A percentile compares a stretch with the other conserved stretches of the same genome.
These are phyloP conservation scores for Colletotrichum gloeosporioides DNA, from an alignment of 2,329 filamentous ascomycete species.

Conservation along the genomic window DNA sequence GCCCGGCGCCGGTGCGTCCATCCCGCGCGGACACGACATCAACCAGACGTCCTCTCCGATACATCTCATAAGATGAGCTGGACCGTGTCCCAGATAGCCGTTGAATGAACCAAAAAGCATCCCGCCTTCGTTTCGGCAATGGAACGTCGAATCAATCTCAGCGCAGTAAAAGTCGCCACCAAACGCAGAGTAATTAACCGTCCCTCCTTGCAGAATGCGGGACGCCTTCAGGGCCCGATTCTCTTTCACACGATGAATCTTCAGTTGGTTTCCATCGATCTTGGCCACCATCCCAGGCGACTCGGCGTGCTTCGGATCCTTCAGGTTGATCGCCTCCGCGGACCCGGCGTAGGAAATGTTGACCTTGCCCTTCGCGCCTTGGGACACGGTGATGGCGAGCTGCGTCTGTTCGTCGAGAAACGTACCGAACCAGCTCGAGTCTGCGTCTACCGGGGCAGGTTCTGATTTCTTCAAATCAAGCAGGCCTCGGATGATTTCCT, in stretches of 20 bases:
- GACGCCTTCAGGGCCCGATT: not conserved
- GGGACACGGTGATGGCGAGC: conserved; percentile 32
- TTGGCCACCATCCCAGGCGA: conserved; percentile 28
- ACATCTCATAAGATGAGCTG: conserved; percentile 38
- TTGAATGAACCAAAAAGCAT: conserved; percentile 47
- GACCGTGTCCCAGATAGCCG: conserved; percentile 44
- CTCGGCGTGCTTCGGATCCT: conserved; percentile 24
- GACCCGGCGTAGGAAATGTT: conserved; percentile 32
- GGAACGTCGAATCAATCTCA: conserved; percentile 41
- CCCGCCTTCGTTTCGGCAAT: conserved; percentile 35
- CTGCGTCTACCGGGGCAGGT: conserved; percentile 8
- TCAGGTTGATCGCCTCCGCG: conserved; percentile 28
- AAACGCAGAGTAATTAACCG: conserved; percentile 27
- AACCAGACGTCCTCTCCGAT: conserved; percentile 44
- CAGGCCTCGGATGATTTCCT: conserved; percentile 34
- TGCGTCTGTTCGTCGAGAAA: conserved; percentile 43
- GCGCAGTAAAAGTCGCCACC: conserved; percentile 39
- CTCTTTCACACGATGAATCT: conserved; percentile 30
- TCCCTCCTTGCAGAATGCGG: not conserved
- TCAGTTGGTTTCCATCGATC: conserved; percentile 34
- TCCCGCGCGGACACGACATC: conserved; percentile 40
- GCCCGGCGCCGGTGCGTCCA: conserved; percentile 46
- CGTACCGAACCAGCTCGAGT: conserved; percentile 34
- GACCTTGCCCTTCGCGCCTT: conserved; percentile 31
- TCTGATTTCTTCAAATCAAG: conserved; percentile 28